Evolutionary conservation across 345 rosid species (phyloP).

Genomic region (Brassica carinata): DNA sequence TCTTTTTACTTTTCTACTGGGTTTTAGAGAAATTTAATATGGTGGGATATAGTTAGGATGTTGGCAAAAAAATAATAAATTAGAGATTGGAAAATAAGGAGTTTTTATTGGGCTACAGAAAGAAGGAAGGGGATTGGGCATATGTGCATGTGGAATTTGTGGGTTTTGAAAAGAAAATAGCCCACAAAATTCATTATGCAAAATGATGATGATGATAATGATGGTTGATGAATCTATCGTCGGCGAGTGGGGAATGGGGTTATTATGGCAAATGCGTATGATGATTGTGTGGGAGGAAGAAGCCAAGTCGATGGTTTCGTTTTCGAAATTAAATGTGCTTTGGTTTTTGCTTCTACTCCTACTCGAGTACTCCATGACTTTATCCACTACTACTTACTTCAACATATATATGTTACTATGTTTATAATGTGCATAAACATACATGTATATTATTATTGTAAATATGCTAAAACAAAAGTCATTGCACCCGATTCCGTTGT

Average conservation of each 20-base stretch:
- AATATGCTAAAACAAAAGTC: slow-evolving; percentile 17
- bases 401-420: background rate
- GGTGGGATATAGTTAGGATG: background rate
- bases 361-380: slow-evolving; percentile 40
- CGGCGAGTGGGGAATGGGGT: slow-evolving; percentile 40
- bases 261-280: slow-evolving; percentile 44
- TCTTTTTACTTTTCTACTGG: background rate
- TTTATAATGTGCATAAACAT: background rate
- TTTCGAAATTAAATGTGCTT: slow-evolving; percentile 43
- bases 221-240: slow-evolving; percentile 31
- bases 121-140: slow-evolving; percentile 15
- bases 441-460: slow-evolving; percentile 3
- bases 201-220: slow-evolving; percentile 29
- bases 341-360: slow-evolving; percentile 36
- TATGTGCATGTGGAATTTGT: slow-evolving; percentile 26
- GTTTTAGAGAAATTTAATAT: background rate
- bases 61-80: background rate
- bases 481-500: slow-evolving; percentile 30
- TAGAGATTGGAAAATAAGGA: background rate
- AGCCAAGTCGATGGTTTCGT: slow-evolving; percentile 45
- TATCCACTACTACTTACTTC: slow-evolving; percentile 24
- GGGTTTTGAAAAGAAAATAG: slow-evolving; percentile 30
- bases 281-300: slow-evolving; percentile 40
- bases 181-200: slow-evolving; percentile 35
- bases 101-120: slow-evolving; percentile 28